phyloP scores from a whole-genome alignment of 148 eudicot genomes.

The Dianthus caryophyllus region DNA sequence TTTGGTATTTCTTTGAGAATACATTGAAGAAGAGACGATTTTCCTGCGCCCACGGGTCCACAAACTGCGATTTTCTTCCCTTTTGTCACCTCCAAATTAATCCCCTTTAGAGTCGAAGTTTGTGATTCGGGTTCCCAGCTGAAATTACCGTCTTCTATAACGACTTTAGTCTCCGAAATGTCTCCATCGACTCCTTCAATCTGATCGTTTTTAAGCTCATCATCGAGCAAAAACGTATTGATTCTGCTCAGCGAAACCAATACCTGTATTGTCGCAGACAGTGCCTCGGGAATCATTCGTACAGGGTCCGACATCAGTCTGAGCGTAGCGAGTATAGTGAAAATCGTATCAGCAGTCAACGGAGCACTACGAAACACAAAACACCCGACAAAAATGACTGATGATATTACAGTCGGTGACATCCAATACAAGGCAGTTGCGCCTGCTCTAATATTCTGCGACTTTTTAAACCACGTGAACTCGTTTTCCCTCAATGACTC shows the following conservation, averaged over 20 bases:
- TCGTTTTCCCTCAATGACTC: slow-evolving; percentile 41
- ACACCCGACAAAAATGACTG: slow-evolving; percentile 43
- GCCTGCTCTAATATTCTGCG: slow-evolving; percentile 32
- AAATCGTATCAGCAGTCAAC: slow-evolving; percentile 37
- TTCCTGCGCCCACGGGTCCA: slow-evolving; percentile 68
- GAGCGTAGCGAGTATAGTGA: slow-evolving; percentile 48
- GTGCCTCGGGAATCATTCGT: slow-evolving; percentile 44
- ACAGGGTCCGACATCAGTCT: slow-evolving; percentile 57
- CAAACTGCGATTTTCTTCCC: slow-evolving; percentile 58
- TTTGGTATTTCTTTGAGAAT: slow-evolving; percentile 56
- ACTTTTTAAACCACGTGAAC: slow-evolving; percentile 24
- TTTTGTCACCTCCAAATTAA: slow-evolving; percentile 29
- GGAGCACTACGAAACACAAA: slow-evolving; percentile 31
- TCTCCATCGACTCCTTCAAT: slow-evolving; percentile 27
- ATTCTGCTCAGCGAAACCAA: slow-evolving; percentile 42
- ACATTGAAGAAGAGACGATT: slow-evolving; percentile 49
- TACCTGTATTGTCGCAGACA: slow-evolving; percentile 39
- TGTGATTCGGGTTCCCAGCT: slow-evolving; percentile 38
- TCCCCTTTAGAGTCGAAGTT: slow-evolving; percentile 22
- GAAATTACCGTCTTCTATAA: slow-evolving; percentile 31
- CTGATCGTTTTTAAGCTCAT: slow-evolving; percentile 24
- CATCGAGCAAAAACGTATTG: slow-evolving; percentile 27
- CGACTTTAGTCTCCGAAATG: slow-evolving; percentile 14
- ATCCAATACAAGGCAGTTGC: slow-evolving; percentile 38
- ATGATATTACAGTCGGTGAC: slow-evolving; percentile 39